Evolutionary conservation across 1,139 yeast genomes (phyloP), one percentile per base, ranked within the genome.

Genomic region (Suhomyces chickasaworum): DNA sequence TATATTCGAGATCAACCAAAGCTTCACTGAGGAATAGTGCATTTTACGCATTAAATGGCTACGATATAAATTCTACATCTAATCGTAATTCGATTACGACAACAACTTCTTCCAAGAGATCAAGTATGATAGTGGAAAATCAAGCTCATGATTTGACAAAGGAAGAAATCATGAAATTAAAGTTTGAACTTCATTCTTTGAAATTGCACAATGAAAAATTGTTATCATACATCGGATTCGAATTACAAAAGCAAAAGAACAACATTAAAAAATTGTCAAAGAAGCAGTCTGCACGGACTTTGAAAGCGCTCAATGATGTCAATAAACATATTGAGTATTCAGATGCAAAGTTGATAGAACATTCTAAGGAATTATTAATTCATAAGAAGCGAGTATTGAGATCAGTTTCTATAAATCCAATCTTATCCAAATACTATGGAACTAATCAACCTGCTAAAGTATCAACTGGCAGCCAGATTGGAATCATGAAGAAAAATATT

Each of bases 151-250:
- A 73, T 41, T 65, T 69, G 51, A 72, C 78, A 29, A 65, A 71
- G 39, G 81, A 79, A 57, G 83, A 80, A 51, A 67, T 78, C 49
- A 76, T 73, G 60, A 77, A 75, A 55, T 65, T 79, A 52, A 73
- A 74, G 53, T 80, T 80, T 60, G 83, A 80, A 59, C 64, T 80
- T 42, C 80, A 75, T 57, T 78, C 83, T 10, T 64, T 80, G 49
- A 73, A 75, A 53, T 60, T 80, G 45, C 84, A 80, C 55, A 79
- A 79, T 58, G 84, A 80, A 49, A 80, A 80, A 57, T 65, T 80
- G 32, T 64, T 78, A 45, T 77, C 83, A 20, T 80, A 78, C 55
- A 80, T 80, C 58, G 84, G 84, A 23, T 80, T 78, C 54, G 78
- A 79, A 52, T 63, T 78, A 46, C 84, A 80, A 53, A 74, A 77